These are phyloP conservation scores for Trichophyton equinum DNA, from an alignment of 2,329 filamentous ascomycete genomes.

Conservation along the genomic window DNA sequence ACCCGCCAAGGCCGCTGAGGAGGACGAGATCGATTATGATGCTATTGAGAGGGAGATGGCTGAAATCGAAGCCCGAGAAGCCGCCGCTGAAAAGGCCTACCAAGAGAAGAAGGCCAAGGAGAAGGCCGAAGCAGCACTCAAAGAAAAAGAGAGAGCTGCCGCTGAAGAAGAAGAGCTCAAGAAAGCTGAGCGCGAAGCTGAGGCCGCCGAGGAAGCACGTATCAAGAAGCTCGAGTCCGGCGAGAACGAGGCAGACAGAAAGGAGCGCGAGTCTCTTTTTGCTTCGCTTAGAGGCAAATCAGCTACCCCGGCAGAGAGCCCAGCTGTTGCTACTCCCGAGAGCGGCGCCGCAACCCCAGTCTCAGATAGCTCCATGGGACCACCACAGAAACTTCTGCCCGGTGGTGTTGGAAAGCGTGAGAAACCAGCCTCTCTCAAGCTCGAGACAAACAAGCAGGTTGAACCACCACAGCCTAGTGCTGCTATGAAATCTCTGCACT, in stretches of 20 bases:
- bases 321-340: constrained; percentile 27
- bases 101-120: constrained; percentile 69
- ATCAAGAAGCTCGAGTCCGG: constrained; percentile 30
- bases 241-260: constrained; percentile 25
- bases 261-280: constrained; percentile 28
- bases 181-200: constrained; percentile 36
- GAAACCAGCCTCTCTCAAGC: constrained; percentile 81
- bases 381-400: constrained; percentile 42
- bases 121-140: constrained; percentile 42
- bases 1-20: constrained; percentile 21
- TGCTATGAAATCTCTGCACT: constrained; percentile 84
- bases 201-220: constrained; percentile 35
- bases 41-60: constrained; percentile 37
- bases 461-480: constrained; percentile 89
- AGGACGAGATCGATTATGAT: constrained; percentile 33
- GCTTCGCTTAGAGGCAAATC: constrained; percentile 33
- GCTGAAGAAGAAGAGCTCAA: constrained; percentile 38
- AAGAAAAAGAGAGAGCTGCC: constrained; percentile 35
- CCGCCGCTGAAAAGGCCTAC: constrained; percentile 34
- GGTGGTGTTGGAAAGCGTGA: constrained; percentile 41
- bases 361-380: constrained; percentile 34
- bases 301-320: constrained; percentile 21
- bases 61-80: constrained; percentile 36
- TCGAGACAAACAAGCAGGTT: constrained; percentile 72
- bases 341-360: constrained; percentile 36